phyloP scores from a whole-genome alignment of 768 basidiomycete species.

The Naganishia onofrii region DNA sequence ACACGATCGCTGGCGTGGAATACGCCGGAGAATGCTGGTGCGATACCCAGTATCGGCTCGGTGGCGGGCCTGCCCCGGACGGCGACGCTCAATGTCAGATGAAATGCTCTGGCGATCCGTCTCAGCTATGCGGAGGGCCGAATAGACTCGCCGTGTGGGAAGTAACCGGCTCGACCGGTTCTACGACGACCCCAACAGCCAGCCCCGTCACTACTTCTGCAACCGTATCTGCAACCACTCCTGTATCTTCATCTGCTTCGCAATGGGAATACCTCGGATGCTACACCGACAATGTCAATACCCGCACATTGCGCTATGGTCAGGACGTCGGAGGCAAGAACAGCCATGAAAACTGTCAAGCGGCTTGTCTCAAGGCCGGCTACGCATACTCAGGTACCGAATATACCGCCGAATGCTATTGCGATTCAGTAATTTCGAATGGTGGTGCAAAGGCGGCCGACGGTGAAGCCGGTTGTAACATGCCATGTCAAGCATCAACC shows the following conservation, averaged over 20 bases:
- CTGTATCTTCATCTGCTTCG: neutral
- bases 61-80: conserved; percentile 34
- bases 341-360: conserved; percentile 13
- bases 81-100: conserved; percentile 10
- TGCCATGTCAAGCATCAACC: conserved; percentile 68
- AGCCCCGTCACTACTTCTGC: conserved; percentile 33
- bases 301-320: conserved; percentile 33
- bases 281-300: conserved; percentile 3
- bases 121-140: neutral
- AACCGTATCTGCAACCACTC: conserved; percentile 2
- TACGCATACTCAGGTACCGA: conserved; percentile 19
- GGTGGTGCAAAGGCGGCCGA: conserved; percentile 58
- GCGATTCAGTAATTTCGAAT: conserved; percentile 63
- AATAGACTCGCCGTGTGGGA: neutral
- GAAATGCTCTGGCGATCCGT: neutral
- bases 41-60: conserved; percentile 32
- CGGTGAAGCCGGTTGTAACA: conserved; percentile 60
- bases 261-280: conserved; percentile 20
- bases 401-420: conserved; percentile 46
- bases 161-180: neutral
- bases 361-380: conserved; percentile 2
- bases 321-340: neutral
- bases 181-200: conserved; percentile 18
- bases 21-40: conserved; percentile 54
- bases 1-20: conserved; percentile 55